phyloP scores from a whole-genome alignment of 345 rosid genomes.

The Populus simonii region DNA sequence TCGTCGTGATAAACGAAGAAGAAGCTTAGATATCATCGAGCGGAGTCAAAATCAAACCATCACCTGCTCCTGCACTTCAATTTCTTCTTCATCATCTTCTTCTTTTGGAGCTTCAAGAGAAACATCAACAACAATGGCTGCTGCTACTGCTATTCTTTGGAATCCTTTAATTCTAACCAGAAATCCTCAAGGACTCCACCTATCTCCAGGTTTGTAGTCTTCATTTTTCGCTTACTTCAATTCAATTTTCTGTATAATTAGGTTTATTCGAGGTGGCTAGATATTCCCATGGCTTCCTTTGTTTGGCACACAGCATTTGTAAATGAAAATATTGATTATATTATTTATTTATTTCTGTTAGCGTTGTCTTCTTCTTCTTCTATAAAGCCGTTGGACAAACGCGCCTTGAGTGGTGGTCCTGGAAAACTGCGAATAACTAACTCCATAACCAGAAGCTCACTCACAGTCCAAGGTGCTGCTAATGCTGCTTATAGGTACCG shows the following conservation, averaged over 20 bases:
- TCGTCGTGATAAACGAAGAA: neutral
- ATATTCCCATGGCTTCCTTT: neutral
- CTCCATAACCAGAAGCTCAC: slow-evolving; percentile 34
- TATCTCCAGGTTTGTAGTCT: neutral
- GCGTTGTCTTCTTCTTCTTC: slow-evolving; percentile 13
- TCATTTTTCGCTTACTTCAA: neutral
- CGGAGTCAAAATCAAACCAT: neutral
- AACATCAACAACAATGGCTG: slow-evolving; percentile 28
- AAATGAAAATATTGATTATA: neutral
- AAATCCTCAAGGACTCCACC: slow-evolving; percentile 19
- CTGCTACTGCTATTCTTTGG: slow-evolving; percentile 19
- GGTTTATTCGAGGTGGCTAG: neutral
- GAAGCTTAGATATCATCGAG: neutral
- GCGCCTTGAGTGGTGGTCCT: slow-evolving; percentile 19
- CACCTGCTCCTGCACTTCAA: neutral
- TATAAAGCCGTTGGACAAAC: slow-evolving; percentile 34
- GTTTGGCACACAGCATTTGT: neutral
- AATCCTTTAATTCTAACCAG: slow-evolving; percentile 46
- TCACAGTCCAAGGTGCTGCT: slow-evolving; percentile 66
- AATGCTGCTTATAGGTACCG: slow-evolving; percentile 68
- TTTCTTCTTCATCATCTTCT: neutral
- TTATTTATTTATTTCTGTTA: neutral
- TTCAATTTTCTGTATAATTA: neutral
- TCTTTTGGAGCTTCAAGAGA: slow-evolving; percentile 14
- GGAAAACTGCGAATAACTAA: slow-evolving; percentile 40